These are phyloP conservation scores for Viridothelium virens DNA, from an alignment of 495 filamentous ascomycete species.

Conservation along the genomic window DNA sequence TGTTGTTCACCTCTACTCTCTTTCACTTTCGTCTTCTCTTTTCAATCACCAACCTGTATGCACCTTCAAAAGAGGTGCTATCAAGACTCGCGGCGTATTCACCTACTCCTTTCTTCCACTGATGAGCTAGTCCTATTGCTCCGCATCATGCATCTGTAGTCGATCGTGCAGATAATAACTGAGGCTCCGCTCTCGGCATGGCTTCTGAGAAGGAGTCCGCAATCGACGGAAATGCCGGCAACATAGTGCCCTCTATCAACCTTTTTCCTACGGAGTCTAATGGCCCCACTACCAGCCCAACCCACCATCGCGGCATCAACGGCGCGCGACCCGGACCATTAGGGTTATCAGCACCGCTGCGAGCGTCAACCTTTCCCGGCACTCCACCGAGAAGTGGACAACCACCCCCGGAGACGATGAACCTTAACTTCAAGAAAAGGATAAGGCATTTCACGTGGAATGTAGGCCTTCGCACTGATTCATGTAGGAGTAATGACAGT, in stretches of 20 bases:
- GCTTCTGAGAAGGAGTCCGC: not conserved
- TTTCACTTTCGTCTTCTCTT: not conserved
- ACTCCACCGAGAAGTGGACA: conserved; percentile 1
- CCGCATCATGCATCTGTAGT: not conserved
- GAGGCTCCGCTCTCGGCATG: not conserved
- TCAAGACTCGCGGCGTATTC: not conserved
- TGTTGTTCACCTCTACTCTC: not conserved
- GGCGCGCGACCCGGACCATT: not conserved
- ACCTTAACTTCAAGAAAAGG: conserved; percentile 28
- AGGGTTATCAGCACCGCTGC: not conserved
- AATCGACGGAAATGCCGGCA: not conserved
- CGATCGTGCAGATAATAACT: not conserved
- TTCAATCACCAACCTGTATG: not conserved
- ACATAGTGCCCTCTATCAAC: not conserved
- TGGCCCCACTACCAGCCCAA: not conserved
- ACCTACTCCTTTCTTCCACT: not conserved
- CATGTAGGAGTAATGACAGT: not conserved
- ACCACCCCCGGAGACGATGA: conserved; percentile 5
- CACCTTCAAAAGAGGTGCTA: not conserved
- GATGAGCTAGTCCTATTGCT: not conserved
- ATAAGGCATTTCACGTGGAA: conserved; percentile 41
- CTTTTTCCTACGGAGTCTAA: not conserved
- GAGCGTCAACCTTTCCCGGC: conserved; percentile 3
- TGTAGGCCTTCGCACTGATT: not conserved
- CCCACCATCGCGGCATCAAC: not conserved